phyloP scores from a whole-genome alignment of 2,329 filamentous ascomycete species.

The Lachnellula cervina region DNA sequence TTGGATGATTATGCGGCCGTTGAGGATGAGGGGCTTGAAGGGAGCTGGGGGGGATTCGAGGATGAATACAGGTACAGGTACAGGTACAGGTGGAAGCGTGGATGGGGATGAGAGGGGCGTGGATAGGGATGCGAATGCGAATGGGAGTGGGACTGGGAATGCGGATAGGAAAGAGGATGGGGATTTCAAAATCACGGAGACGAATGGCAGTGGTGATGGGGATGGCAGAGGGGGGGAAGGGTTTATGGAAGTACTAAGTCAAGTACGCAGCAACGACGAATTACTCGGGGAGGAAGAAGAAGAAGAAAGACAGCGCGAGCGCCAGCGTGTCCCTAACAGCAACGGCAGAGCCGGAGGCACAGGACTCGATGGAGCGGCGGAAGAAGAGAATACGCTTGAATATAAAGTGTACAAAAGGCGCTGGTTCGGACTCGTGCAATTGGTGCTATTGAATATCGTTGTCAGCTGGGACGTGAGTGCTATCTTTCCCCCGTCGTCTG shows the following conservation, averaged over 20 bases:
- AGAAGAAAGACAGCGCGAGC: background rate
- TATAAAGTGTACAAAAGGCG: conserved; percentile 73
- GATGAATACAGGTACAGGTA: background rate
- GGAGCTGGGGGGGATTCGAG: background rate
- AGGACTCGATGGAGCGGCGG: background rate
- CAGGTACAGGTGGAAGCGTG: no score
- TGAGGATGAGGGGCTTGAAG: conserved; percentile 19
- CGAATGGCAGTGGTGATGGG: conserved; percentile 10
- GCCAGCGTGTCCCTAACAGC: background rate
- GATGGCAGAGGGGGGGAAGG: conserved; percentile 4
- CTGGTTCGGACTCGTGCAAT: conserved; percentile 80
- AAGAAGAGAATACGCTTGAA: conserved; percentile 9
- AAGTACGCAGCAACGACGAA: conserved; percentile 30
- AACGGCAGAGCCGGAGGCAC: conserved; percentile 1
- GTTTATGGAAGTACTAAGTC: conserved; percentile 21
- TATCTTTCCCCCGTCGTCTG: background rate
- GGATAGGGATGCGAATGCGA: background rate
- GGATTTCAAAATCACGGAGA: conserved; percentile 15
- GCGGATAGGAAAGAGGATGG: conserved; percentile 9
- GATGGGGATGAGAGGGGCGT: no score
- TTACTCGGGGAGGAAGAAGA: conserved; percentile 22
- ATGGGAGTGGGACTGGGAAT: conserved; percentile 4
- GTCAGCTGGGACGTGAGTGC: conserved; percentile 89
- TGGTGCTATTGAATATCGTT: conserved; percentile 85
- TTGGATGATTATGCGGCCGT: conserved; percentile 25